Conservation (phyloP, 202 grass and related monocot genomes). For the Saccharum hybrid region DNA sequence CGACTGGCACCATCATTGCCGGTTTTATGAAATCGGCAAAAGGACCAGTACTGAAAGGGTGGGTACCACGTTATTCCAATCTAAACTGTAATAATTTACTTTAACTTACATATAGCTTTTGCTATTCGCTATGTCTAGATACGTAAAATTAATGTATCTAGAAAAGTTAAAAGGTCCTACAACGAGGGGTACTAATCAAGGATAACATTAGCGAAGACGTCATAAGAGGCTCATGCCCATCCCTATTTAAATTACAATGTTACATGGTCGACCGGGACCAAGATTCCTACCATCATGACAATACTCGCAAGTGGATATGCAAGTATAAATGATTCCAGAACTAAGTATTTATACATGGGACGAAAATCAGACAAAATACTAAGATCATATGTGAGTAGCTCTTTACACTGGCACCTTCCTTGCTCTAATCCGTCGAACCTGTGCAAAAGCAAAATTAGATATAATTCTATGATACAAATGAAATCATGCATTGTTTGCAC, state of each 20-base stretch:
- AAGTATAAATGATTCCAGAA: constrained; percentile 23
- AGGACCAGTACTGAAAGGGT: no score
- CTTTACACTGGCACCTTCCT: constrained; percentile 45
- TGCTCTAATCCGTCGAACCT: constrained; percentile 58
- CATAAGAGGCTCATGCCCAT: not conserved
- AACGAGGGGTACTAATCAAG: not conserved
- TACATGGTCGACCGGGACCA: not conserved
- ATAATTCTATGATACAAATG: constrained; percentile 3
- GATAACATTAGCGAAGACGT: not conserved
- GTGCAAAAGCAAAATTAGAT: constrained; percentile 11
- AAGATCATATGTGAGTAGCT: constrained; percentile 3
- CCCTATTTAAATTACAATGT: constrained; percentile 14
- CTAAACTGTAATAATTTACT: no score
- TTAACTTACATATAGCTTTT: no score
- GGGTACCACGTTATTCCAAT: no score
- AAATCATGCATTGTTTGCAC: constrained; percentile 6
- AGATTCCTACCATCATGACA: not conserved
- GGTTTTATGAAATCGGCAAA: no score
- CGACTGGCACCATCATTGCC: no score
- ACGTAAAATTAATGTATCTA: no score
- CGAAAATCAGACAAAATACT: not conserved
- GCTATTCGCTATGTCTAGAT: no score
- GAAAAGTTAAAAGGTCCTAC: no score
- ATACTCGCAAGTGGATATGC: constrained; percentile 17
- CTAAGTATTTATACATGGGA: constrained; percentile 2